Conservation (phyloP, 345 rosid species). For the Eucalyptus polybractea region DNA sequence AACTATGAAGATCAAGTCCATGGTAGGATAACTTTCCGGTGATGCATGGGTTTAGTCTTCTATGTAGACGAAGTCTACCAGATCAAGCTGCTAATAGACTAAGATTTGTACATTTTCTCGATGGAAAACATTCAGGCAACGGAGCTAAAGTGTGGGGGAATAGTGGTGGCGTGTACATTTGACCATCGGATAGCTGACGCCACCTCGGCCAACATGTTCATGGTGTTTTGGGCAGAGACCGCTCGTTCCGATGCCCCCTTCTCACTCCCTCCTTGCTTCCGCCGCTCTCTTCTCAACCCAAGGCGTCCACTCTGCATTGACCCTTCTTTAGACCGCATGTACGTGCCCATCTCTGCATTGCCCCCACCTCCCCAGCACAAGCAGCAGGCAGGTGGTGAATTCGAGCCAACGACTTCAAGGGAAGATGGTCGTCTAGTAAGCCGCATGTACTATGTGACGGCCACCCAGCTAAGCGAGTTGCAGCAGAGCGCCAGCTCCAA, state of each 20-base stretch:
- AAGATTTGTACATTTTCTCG: not conserved
- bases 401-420: not conserved
- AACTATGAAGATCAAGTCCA: not conserved
- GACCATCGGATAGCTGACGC: constrained; percentile 82
- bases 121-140: constrained; percentile 27
- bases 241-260: constrained; percentile 22
- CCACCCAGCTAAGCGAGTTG: constrained; percentile 15
- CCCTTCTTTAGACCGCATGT: constrained; percentile 33
- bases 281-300: constrained; percentile 48
- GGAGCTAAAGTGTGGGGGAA: constrained; percentile 50
- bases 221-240: constrained; percentile 56
- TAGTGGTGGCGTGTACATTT: constrained; percentile 57
- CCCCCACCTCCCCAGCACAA: constrained; percentile 21
- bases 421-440: constrained; percentile 18
- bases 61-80: not conserved
- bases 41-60: not conserved
- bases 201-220: constrained; percentile 61
- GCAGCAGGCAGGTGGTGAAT: not conserved
- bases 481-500: constrained; percentile 25
- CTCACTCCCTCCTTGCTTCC: constrained; percentile 35
- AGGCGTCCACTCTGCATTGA: constrained; percentile 21
- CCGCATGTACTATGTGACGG: constrained; percentile 39
- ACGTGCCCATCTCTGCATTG: constrained; percentile 27
- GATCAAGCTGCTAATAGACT: not conserved
- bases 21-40: not conserved